A percentile compares a stretch with the other conserved stretches of the same genome.
These are phyloP conservation scores for Spinacia oleracea DNA, from an alignment of 179 eudicot species.

Conservation along the genomic window DNA sequence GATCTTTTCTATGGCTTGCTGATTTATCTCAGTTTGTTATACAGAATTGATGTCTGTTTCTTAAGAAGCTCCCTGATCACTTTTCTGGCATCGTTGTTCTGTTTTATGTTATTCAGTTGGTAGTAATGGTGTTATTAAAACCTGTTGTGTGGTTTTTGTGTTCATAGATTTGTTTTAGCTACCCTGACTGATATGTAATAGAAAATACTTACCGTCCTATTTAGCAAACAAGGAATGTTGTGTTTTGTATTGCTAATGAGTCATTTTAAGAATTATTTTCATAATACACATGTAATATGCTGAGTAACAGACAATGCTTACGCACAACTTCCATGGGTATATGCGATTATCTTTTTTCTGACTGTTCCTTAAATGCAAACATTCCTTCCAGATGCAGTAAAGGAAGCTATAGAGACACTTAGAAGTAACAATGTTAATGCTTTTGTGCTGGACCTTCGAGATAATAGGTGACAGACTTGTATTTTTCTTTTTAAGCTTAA, in stretches of 20 bases:
- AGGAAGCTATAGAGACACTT: conserved; percentile 78
- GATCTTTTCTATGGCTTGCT: conserved; percentile 9
- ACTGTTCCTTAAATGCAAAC: background rate
- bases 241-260: background rate
- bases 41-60: background rate
- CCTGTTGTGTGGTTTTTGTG: background rate
- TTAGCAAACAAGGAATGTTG: background rate
- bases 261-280: background rate
- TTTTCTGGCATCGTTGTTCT: background rate
- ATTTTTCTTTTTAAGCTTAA: conserved; percentile 12
- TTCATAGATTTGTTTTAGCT: background rate
- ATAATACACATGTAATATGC: background rate
- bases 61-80: background rate
- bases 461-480: conserved; percentile 68
- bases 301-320: background rate
- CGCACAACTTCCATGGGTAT: background rate
- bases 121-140: background rate
- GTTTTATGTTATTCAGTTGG: background rate
- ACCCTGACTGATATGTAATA: background rate
- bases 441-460: conserved; percentile 93
- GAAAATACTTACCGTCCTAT: background rate
- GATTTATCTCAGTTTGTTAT: background rate
- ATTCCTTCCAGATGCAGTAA: conserved; percentile 67
- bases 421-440: conserved; percentile 77
- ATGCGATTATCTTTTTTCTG: conserved; percentile 1